Evolutionary conservation across 2,329 filamentous ascomycete species (phyloP).

Genomic region (Clonostachys rhizophaga): DNA sequence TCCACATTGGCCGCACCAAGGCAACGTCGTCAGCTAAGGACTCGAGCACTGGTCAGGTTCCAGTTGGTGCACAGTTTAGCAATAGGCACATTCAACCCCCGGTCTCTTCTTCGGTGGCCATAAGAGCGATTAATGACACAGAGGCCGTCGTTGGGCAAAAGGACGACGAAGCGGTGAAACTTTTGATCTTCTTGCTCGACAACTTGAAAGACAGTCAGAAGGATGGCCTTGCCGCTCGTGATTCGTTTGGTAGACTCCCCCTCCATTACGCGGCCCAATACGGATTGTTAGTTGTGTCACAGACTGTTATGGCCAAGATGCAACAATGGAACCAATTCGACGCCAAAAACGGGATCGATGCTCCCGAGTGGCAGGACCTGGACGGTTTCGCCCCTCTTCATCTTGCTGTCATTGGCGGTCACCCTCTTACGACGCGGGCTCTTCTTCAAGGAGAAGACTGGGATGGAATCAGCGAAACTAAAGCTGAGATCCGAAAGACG

Average conservation of each 20-base stretch:
- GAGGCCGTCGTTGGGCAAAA: constrained; percentile 63
- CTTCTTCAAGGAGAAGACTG: constrained; percentile 79
- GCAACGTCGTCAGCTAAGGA: constrained; percentile 41
- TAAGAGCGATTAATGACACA: constrained; percentile 58
- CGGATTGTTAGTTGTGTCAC: constrained; percentile 85
- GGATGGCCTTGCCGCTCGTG: constrained; percentile 60
- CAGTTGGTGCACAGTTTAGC: constrained; percentile 48
- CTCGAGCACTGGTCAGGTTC: constrained; percentile 44
- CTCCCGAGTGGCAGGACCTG: constrained; percentile 82
- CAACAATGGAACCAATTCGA: constrained; percentile 86
- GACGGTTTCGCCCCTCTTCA: constrained; percentile 91
- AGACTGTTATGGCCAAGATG: constrained; percentile 84
- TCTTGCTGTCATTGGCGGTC: constrained; percentile 86
- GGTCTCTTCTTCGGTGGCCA: constrained; percentile 56
- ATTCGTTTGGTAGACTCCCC: constrained; percentile 78
- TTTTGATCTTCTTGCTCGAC: constrained; percentile 61
- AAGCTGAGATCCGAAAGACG: constrained; percentile 60
- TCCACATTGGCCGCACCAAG: constrained; percentile 81
- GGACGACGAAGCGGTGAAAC: constrained; percentile 71
- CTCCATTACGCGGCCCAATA: constrained; percentile 94
- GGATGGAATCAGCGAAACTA: constrained; percentile 58
- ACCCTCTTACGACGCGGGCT: constrained; percentile 77
- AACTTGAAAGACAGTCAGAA: constrained; percentile 65
- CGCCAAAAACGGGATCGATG: constrained; percentile 80
- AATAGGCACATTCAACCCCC: constrained; percentile 78